phyloP scores from a whole-genome alignment of 2,329 filamentous ascomycete genomes.

The Paecilomyces niveus region DNA sequence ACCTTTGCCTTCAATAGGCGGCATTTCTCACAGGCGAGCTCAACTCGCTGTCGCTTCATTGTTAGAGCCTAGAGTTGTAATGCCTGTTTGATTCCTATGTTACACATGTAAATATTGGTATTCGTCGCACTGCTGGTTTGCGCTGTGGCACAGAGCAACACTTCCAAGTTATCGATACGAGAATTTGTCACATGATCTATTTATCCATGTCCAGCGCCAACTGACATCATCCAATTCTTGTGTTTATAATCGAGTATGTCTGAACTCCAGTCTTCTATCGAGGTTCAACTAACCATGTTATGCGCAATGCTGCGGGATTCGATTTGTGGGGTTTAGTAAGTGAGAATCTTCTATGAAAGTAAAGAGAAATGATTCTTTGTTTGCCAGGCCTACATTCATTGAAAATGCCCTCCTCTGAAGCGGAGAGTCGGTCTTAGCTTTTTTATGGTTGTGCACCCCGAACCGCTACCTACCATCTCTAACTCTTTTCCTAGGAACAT shows the following conservation, averaged over 20 bases:
- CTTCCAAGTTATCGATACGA: neutral
- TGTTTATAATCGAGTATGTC: neutral
- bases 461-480: neutral
- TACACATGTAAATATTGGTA: neutral
- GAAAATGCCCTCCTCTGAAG: neutral
- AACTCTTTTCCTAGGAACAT: neutral
- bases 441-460: neutral
- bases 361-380: neutral
- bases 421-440: neutral
- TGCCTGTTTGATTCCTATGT: neutral
- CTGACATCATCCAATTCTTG: neutral
- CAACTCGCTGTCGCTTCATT: conserved; percentile 14
- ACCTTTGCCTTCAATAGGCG: conserved; percentile 18
- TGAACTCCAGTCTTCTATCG: neutral
- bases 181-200: neutral
- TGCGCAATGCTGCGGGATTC: neutral
- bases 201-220: neutral
- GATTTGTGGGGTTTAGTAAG: neutral
- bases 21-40: conserved; percentile 17
- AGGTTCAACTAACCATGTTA: neutral
- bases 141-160: neutral
- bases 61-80: neutral
- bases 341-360: neutral
- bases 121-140: neutral
- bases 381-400: neutral